A percentile compares a stretch with the other conserved stretches of the same genome.
Evolutionary conservation across 2,329 filamentous ascomycete species (phyloP).

Genomic region (Alternaria triticimaculans): DNA sequence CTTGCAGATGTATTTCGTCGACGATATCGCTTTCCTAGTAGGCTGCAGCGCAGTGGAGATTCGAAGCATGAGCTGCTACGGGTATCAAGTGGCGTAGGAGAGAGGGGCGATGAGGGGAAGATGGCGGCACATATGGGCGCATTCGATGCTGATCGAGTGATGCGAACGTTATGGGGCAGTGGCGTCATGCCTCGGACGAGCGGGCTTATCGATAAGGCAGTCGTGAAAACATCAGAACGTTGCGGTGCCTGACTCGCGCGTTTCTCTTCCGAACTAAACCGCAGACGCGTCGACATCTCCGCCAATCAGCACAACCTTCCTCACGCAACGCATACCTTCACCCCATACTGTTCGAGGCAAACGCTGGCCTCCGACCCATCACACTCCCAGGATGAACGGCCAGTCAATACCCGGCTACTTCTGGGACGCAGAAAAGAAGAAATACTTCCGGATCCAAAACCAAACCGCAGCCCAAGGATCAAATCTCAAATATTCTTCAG

Average conservation of each 20-base stretch:
- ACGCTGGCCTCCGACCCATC: not conserved
- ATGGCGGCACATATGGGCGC: conserved; percentile 16
- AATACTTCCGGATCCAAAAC: conserved; percentile 58
- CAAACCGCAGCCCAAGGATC: conserved; percentile 42
- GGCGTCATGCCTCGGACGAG: conserved; percentile 32
- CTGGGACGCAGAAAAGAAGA: conserved; percentile 56
- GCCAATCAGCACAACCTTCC: not conserved
- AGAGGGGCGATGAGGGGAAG: conserved; percentile 1
- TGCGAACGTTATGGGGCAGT: conserved; percentile 23
- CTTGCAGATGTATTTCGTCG: conserved; percentile 9
- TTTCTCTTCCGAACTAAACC: not conserved
- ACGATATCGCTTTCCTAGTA: conserved; percentile 2
- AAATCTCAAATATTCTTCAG: conserved; percentile 48
- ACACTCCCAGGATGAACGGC: conserved; percentile 41
- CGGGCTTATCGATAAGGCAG: conserved; percentile 23
- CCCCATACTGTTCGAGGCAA: not conserved
- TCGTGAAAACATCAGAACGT: conserved; percentile 2
- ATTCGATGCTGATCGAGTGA: conserved; percentile 14
- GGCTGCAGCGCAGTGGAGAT: conserved; percentile 14
- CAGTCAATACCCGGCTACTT: conserved; percentile 57
- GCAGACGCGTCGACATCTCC: not conserved
- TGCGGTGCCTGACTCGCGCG: conserved; percentile 25
- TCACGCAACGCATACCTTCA: not conserved
- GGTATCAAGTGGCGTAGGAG: not conserved
- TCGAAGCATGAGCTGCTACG: conserved; percentile 25